Evolutionary conservation across 2,329 filamentous ascomycete species (phyloP).

Genomic region (Xylaria sp.): DNA sequence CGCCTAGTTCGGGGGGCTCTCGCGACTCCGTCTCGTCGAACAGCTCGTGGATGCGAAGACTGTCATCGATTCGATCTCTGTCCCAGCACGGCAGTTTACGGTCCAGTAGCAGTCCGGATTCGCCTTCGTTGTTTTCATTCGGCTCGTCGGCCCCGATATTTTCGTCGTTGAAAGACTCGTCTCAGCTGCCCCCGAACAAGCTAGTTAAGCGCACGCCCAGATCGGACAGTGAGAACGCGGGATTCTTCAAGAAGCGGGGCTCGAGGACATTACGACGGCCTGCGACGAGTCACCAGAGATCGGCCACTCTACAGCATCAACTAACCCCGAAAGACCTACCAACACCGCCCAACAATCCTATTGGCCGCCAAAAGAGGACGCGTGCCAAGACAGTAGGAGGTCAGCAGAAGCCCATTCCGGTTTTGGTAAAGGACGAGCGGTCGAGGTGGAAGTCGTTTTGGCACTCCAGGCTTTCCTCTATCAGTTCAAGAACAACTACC

Average conservation of each 20-base stretch:
- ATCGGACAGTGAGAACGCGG: conserved; percentile 41
- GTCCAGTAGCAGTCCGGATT: conserved; percentile 61
- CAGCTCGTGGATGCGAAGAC: conserved; percentile 66
- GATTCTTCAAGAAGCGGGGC: conserved; percentile 41
- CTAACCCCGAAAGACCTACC: conserved; percentile 25
- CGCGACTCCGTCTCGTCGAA: conserved; percentile 57
- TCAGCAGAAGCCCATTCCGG: conserved; percentile 14
- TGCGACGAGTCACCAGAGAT: conserved; percentile 73
- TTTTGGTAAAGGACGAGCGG: conserved; percentile 13
- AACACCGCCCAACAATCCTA: conserved; percentile 29
- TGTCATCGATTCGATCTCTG: conserved; percentile 56
- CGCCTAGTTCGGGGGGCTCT: conserved; percentile 38
- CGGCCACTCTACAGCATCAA: conserved; percentile 59
- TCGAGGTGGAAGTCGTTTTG: conserved; percentile 53
- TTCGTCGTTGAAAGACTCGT: conserved; percentile 35
- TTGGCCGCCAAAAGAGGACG: conserved; percentile 32
- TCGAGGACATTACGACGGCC: conserved; percentile 62
- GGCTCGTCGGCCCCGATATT: conserved; percentile 62
- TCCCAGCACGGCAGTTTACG: conserved; percentile 60
- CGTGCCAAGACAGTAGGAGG: conserved; percentile 28
- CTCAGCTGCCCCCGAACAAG: conserved; percentile 62
- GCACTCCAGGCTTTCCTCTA: conserved; percentile 38
- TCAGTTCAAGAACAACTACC: conserved; percentile 18
- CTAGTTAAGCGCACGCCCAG: conserved; percentile 68
- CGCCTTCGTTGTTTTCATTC: conserved; percentile 62